Conservation (phyloP, 2,329 filamentous ascomycete species). For the Pyrenophora graminea region DNA sequence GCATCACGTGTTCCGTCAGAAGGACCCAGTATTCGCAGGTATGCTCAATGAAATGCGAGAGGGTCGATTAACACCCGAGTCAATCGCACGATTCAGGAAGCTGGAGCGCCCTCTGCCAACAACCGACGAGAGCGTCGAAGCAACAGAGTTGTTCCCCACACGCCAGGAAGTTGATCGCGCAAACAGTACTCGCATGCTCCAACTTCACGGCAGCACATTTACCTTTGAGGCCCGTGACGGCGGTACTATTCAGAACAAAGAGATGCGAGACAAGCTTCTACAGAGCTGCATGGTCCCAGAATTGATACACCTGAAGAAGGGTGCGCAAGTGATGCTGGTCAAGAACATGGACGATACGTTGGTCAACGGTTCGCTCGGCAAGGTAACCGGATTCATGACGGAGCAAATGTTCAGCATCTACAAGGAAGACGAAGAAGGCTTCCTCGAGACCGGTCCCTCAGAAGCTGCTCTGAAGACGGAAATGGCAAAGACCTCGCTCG, state of each 20-base stretch:
- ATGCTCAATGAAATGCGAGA: constrained; percentile 99
- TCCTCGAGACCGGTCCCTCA: constrained; percentile 55
- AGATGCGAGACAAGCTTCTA: constrained; percentile 75
- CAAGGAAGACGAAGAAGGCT: constrained; percentile 61
- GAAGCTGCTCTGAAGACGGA: constrained; percentile 47
- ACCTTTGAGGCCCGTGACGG: constrained; percentile 75
- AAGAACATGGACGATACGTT: constrained; percentile 95
- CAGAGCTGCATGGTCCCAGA: constrained; percentile 92
- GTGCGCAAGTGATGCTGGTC: constrained; percentile 98
- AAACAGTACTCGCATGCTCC: constrained; percentile 74
- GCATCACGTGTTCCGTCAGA: constrained; percentile 95
- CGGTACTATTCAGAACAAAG: constrained; percentile 68
- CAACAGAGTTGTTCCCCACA: constrained; percentile 93
- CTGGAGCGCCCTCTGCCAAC: constrained; percentile 68
- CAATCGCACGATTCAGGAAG: constrained; percentile 74
- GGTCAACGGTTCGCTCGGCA: constrained; percentile 92
- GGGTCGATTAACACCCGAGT: constrained; percentile 76
- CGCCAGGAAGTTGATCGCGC: constrained; percentile 86
- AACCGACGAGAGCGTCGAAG: constrained; percentile 73
- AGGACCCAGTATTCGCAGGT: constrained; percentile 82
- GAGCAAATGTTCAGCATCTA: constrained; percentile 65
- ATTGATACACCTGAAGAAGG: constrained; percentile 78
- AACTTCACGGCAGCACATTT: constrained; percentile 69
- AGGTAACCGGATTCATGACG: constrained; percentile 79
- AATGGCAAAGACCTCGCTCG: constrained; percentile 54